phyloP scores from a whole-genome alignment of 2,329 filamentous ascomycete genomes.

The Lachnellula suecica region DNA sequence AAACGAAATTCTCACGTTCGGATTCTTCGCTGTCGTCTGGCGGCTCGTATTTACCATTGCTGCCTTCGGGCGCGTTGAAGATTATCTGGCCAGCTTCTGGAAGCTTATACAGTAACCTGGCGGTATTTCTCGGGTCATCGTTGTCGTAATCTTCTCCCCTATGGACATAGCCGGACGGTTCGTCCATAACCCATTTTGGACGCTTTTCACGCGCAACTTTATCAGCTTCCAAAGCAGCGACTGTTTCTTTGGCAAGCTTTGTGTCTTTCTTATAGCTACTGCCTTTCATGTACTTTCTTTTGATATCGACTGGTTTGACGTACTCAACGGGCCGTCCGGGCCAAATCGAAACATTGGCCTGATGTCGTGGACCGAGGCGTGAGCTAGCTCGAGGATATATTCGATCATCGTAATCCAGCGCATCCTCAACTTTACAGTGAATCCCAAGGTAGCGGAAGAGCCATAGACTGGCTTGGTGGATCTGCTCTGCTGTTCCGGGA shows the following conservation, averaged over 20 bases:
- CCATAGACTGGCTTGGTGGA: conserved; percentile 92
- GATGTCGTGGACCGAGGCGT: conserved; percentile 84
- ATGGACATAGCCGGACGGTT: conserved; percentile 79
- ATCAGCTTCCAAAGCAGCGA: conserved; percentile 79
- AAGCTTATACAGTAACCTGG: conserved; percentile 77
- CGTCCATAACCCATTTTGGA: conserved; percentile 92
- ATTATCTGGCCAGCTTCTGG: conserved; percentile 50
- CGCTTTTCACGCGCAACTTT: conserved; percentile 76
- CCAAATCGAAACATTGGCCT: conserved; percentile 84
- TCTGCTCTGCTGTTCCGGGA: conserved; percentile 76
- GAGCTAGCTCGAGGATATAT: conserved; percentile 97
- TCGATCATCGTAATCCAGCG: conserved; percentile 92
- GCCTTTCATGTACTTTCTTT: conserved; percentile 68
- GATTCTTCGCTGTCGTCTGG: conserved; percentile 31
- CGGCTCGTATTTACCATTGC: conserved; percentile 34
- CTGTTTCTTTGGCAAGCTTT: conserved; percentile 76
- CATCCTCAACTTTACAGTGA: conserved; percentile 93
- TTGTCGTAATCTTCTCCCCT: conserved; percentile 76
- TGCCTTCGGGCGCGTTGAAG: conserved; percentile 36
- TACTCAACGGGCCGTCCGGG: conserved; percentile 84
- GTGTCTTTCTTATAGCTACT: conserved; percentile 69
- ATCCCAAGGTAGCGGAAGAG: conserved; percentile 94
- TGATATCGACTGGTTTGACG: conserved; percentile 83
- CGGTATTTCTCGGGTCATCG: conserved; percentile 72
- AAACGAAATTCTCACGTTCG: conserved; percentile 53